These are phyloP conservation scores for Gilbertella persicaria DNA, from an alignment of 371 early-diverging fungal genomes.

Conservation along the genomic window DNA sequence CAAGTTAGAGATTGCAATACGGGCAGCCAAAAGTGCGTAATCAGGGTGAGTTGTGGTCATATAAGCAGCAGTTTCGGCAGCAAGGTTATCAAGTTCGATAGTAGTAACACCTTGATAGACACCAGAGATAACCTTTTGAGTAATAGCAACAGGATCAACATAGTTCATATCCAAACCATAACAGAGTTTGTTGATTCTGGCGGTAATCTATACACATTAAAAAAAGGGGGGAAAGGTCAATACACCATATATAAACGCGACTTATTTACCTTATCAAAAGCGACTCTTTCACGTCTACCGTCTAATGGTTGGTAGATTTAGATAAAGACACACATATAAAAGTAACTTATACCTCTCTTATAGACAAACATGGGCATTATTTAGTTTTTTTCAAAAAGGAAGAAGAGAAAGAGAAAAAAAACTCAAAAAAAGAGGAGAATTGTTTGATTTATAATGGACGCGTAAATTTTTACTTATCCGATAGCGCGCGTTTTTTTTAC, in stretches of 20 bases:
- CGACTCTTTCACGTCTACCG: slow-evolving; percentile 81
- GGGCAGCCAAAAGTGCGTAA: slow-evolving; percentile 90
- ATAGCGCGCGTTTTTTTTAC: slow-evolving; percentile 7
- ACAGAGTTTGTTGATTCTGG: slow-evolving; percentile 84
- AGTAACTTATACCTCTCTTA: slow-evolving; percentile 63
- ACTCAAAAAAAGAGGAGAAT: neutral
- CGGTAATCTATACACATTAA: slow-evolving; percentile 94
- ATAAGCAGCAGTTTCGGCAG: slow-evolving; percentile 90
- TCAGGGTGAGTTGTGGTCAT: slow-evolving; percentile 93
- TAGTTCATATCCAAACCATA: slow-evolving; percentile 84
- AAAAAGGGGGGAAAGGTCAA: slow-evolving; percentile 21
- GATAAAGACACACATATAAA: neutral
- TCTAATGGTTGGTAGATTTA: slow-evolving; percentile 41
- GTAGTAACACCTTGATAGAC: slow-evolving; percentile 93
- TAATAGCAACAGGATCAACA: slow-evolving; percentile 83
- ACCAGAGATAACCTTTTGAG: slow-evolving; percentile 86
- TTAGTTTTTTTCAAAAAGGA: neutral
- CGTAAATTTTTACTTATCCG: slow-evolving; percentile 4
- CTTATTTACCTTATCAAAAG: slow-evolving; percentile 76
- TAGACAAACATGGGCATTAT: slow-evolving; percentile 67
- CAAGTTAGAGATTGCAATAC: slow-evolving; percentile 88
- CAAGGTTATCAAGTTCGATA: slow-evolving; percentile 86
- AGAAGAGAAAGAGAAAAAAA: slow-evolving; percentile 1
- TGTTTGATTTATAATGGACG: neutral
- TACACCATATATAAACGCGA: neutral